Evolutionary conservation across 2,329 filamentous ascomycete species (phyloP).

Genomic region (Clarireedia paspali): DNA sequence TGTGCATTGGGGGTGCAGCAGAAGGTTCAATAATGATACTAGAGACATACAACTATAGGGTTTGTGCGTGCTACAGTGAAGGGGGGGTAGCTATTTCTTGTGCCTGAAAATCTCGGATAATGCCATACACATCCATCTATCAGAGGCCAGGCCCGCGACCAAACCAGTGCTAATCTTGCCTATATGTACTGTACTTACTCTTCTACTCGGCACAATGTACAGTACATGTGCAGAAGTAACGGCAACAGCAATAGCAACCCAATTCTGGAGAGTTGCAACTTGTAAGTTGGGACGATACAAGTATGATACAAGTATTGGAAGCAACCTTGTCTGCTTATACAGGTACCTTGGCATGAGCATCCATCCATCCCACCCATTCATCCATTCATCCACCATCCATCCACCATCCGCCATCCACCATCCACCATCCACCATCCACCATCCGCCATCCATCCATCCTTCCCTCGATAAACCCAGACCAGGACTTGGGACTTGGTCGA

Average conservation of each 20-base stretch:
- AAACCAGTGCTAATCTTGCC: background rate
- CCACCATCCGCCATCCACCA: background rate
- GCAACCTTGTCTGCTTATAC: too few species aligned
- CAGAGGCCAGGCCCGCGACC: background rate
- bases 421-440: background rate
- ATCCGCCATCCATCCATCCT: background rate
- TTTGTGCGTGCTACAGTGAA: background rate
- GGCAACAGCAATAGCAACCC: too few species aligned
- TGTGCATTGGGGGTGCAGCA: too few species aligned
- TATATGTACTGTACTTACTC: background rate
- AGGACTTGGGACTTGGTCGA: too few species aligned
- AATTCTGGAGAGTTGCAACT: too few species aligned
- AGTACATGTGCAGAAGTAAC: too few species aligned
- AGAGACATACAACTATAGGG: background rate
- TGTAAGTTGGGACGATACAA: background rate
- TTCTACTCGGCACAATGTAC: too few species aligned
- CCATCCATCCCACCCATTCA: background rate
- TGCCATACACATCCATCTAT: too few species aligned
- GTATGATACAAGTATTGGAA: background rate
- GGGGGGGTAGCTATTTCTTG: background rate
- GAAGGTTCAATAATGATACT: background rate
- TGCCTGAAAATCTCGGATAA: too few species aligned
- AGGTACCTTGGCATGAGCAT: too few species aligned
- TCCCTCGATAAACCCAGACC: background rate
- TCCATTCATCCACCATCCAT: background rate